phyloP scores from a whole-genome alignment of 495 filamentous ascomycete species.

The Lasiosphaeriaceae sp. region DNA sequence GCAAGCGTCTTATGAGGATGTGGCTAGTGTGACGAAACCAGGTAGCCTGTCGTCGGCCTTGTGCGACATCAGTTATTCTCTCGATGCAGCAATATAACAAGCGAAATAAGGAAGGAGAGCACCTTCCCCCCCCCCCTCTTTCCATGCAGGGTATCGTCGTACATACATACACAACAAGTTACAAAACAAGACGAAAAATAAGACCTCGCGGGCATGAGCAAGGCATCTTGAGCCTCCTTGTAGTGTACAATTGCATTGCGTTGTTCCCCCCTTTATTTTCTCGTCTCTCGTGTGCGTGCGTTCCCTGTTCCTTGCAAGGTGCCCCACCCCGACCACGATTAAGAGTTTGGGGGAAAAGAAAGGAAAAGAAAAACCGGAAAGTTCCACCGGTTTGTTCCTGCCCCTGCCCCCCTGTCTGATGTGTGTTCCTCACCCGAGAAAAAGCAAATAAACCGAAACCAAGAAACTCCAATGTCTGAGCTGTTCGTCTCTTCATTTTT shows the following conservation, averaged over 20 bases:
- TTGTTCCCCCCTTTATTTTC: too few relatives aligned
- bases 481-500: neutral
- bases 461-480: constrained; percentile 2
- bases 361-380: neutral
- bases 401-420: neutral
- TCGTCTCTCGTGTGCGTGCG: too few relatives aligned
- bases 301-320: too few relatives aligned
- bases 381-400: neutral
- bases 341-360: neutral
- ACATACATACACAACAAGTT: too few relatives aligned
- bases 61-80: neutral
- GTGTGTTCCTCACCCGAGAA: constrained; percentile 1
- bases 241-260: too few relatives aligned
- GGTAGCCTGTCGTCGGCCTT: neutral
- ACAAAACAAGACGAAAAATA: too few relatives aligned
- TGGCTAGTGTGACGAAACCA: too few relatives aligned
- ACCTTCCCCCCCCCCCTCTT: too few relatives aligned
- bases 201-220: too few relatives aligned
- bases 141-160: too few relatives aligned
- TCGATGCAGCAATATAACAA: constrained; percentile 10
- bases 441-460: neutral
- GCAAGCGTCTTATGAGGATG: too few relatives aligned
- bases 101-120: constrained; percentile 6
- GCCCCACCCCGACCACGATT: neutral
- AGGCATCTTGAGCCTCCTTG: too few relatives aligned